Evolutionary conservation across 371 early-diverging fungal species (phyloP), one percentile per base, ranked within the genome.

Genomic region (Mucor ambiguus): DNA sequence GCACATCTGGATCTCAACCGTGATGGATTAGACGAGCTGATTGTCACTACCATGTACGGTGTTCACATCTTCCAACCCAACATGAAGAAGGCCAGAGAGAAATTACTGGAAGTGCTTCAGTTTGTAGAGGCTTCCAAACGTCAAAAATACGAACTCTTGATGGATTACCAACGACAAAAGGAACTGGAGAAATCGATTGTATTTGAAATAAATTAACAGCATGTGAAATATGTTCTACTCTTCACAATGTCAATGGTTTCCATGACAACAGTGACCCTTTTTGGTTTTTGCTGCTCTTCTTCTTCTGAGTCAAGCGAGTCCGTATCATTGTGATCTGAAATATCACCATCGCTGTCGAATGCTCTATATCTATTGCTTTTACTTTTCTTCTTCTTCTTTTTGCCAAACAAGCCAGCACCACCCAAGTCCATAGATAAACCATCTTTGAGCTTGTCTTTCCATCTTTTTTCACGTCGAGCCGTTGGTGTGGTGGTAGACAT

Each of bases 41-140:
- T 90, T 18, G 87, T 92, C 4, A 84, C 84, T 9, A 91, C 91
- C 4, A 84, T 90, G 83, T 83, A 87, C 57, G 92, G 92, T 6
- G 85, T 90, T 14, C 90, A 90, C 74, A 72, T 90, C 10, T 76
- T 89, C 57, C 88, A 84, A 76, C 83, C 85, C 16, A 85, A 83
- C 48, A 72, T 83, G 75, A 69, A 77, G 29, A 76, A 77, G 32
- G 82, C 84, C 3, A 72, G 76, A 52, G 76, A 74, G 22, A 71
- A 75, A 35, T 44, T 83, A 10, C 56, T 81, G 0, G 77, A 82
- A 44, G 73, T 75, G 18, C 59, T 85, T 12, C 73, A 82, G 44
- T 77, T 71, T 48, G 75, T 81, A 18, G 80, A 81, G 60, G 72
- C 75, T 22, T 73, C 68, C 29, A 83, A 83, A 44, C 69, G 72